Evolutionary conservation across 805 yeast species (phyloP), one percentile per base, ranked within the genome.

Genomic region (Yarrowia deformans): DNA sequence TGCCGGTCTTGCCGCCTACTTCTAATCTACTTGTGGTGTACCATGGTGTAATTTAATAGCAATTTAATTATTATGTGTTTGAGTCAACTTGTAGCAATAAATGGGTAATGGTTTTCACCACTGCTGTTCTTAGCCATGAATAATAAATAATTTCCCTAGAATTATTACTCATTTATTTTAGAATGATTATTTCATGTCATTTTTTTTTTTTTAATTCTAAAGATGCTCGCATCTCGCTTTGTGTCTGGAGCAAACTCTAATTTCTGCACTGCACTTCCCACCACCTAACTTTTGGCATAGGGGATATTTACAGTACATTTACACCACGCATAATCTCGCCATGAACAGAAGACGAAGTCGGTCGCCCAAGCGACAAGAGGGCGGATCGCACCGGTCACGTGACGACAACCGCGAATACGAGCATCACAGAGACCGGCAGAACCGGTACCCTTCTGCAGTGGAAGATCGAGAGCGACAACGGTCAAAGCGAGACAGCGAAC

Each of bases 321-420:
- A 13, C 58, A n/a, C 12, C 16, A 54, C 45, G 29, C 29, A 45
- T 23, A 35, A 18, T 37, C 18, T 1, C 45, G 23, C 18, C 19
- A 56, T 43, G 50, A 58, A 40, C 48, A 14, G 64, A 58, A 32
- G 64, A 58, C 32, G 64, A 32, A 58, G 64, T 19, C 9, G 50
- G 32, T 58, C 64, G 4, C 64, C 64, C 5, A n/a, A 43, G 8
- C 49, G 64, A 29, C 50, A 16, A 2, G 18, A 18, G 32, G 50
- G 29, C 7, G 48, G 48, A 5, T 29, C 63, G 1, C 37, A 29
- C 19, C 35, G 49, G 12, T 42, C 64, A 56, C 64, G 48, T 42
- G 49, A 43, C n/a, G 64, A 56, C 18, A 13, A 7, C 12, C 29
- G 66, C 1, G 66, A 43, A 7, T 8, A 5, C 18, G 46, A 39